Evolutionary conservation across 495 filamentous ascomycete genomes (phyloP), one percentile per base, ranked within the genome.

Genomic region (Neurospora hispaniola): DNA sequence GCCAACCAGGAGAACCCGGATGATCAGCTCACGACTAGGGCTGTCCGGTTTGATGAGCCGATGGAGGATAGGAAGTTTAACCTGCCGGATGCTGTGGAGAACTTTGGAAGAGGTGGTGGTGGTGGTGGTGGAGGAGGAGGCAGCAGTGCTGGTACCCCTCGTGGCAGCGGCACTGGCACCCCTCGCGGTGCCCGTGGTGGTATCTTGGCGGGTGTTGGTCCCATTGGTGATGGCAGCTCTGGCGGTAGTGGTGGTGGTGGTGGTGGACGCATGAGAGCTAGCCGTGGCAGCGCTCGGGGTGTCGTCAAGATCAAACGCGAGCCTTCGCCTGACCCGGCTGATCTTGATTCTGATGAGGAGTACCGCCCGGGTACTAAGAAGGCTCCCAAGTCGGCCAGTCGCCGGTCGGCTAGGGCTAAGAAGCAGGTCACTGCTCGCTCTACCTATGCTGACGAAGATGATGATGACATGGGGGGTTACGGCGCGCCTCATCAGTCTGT

Each of bases 61-160:
- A 75, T 18, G 76, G 76, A 78, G 2, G 79, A 82, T 66, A 75
- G 43, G 12, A 78, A 77, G 71, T 74, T 75, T 43, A 78, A 75
- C 54, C 41, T 77, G 4, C 75, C 77, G 8, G 77, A 78, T 66
- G 75, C 76, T 18, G 71, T 71, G 42, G 73, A 74, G 48, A 69
- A 66, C n/a, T 39, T 59, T 27, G 59, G 27, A 2, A 38, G 31
- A 20, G 69, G 54, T 4, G 54, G 54, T 0, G 46, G 39, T 8
- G 39, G 54, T 8, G 54, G 54, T 2, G 54, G 54, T 0, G 46
- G 39, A 39, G 39, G 39, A 39, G 39, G 39, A 39, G 39, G 39
- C 39, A 39, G 39, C 39, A 39, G 39, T 39, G 39, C 39, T 39
- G 39, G 39, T 39, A 66, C 54, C 27, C 54, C 54, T 66, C 54